Base-by-base conservation (phyloP, 768 basidiomycete genomes). In the Lanmaoa rubissima region DNA sequence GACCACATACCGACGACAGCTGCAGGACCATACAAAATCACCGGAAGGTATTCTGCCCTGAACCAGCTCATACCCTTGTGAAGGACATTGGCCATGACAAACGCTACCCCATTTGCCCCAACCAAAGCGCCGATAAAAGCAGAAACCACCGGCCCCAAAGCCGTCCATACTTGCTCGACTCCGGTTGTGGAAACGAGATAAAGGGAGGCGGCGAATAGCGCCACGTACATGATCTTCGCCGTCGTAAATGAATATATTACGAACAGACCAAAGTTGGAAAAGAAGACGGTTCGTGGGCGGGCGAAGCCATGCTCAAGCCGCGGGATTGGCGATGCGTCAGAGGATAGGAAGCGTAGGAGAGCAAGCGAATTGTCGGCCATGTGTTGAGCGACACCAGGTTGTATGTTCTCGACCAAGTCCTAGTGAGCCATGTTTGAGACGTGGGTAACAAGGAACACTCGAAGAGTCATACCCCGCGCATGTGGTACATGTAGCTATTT, bases 401-500 rank as follows among this genome's bases (percentile, higher is more conserved):
- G 79, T 51, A 96, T 92, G 66, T 94, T 86, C 64, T 91, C 87
- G 9, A 93, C 87, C 5, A 88, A 61, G 71, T 96, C 94, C 75
- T 78, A 24, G 17, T 19, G 40, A 45, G 4, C 40, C 26, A 40
- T 32, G 19, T 3, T 48, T 57, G 11, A 67, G 43, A 52, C 19
- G 11, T 46, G 12, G 14, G 39, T 12, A 35, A n/a, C 5, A 9
- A 40, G 40, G 41, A 26, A 46, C n/a, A 51, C 17, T 13, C 24
- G 55, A 49, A 51, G 58, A 48, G n/a, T 40, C 68, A 1, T 61
- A 86, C 88, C 77, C 92, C 92, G 47, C 89, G 85, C 75, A 93
- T 98, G 72, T 98, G 94, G 67, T 97, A 98, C 51, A 93, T 76
- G 69, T 97, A 98, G 62, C 90, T 91, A 71, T 96, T 91, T 14